Evolutionary conservation across 192 early-diverging fungal species (phyloP).

Genomic region (Coemansia sp.): DNA sequence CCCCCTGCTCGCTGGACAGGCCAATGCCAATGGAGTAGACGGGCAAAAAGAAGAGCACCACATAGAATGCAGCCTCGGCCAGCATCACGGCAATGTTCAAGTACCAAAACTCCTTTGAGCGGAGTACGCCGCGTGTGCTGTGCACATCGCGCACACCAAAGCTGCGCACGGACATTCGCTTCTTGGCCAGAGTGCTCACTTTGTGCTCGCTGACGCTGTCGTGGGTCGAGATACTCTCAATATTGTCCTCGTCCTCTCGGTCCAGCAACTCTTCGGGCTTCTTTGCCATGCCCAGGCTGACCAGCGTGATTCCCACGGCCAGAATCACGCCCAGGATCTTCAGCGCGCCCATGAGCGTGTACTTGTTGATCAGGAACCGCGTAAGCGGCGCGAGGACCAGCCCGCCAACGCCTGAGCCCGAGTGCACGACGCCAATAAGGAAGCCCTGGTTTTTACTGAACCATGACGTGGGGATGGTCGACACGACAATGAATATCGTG

Average conservation of each 20-base stretch:
- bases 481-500: conserved; percentile 46
- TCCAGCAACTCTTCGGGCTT: conserved; percentile 49
- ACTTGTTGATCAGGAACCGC: conserved; percentile 40
- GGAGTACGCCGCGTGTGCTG: conserved; percentile 34
- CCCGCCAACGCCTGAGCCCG: conserved; percentile 46
- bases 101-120: conserved; percentile 50
- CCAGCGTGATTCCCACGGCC: conserved; percentile 25
- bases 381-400: conserved; percentile 42
- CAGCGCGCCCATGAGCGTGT: conserved; percentile 29
- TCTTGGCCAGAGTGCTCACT: conserved; percentile 34
- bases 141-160: conserved; percentile 50
- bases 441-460: conserved; percentile 49
- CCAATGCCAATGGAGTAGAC: conserved; percentile 56
- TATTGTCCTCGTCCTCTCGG: conserved; percentile 39
- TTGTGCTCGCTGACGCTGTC: conserved; percentile 37
- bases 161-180: conserved; percentile 49
- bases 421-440: conserved; percentile 45
- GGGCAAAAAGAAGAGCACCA: conserved; percentile 42
- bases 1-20: conserved; percentile 53
- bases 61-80: conserved; percentile 47
- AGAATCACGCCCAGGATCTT: conserved; percentile 38
- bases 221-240: conserved; percentile 16
- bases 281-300: conserved; percentile 42
- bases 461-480: conserved; percentile 48
- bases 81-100: conserved; percentile 49